Evolutionary conservation across 179 eudicot genomes (phyloP).

Genomic region (Vitellaria paradoxa): DNA sequence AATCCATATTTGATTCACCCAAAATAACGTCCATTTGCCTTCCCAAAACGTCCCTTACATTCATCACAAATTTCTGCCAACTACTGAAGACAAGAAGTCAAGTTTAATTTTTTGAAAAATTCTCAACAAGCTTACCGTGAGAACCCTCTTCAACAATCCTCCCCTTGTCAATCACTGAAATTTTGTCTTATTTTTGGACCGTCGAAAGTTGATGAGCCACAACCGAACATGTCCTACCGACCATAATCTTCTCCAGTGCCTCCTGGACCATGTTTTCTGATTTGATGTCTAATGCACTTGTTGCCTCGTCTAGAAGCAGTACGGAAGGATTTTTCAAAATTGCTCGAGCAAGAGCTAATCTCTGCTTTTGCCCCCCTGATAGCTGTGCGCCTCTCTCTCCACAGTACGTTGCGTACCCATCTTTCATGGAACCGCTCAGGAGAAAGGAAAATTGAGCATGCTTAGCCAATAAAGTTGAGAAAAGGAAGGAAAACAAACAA

Average conservation of each 20-base stretch:
- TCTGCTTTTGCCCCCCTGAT: slow-evolving; percentile 15
- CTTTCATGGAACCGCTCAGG: slow-evolving; percentile 7
- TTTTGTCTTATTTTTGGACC: neutral
- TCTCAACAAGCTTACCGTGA: too few relatives aligned
- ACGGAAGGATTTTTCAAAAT: slow-evolving; percentile 5
- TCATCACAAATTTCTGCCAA: too few relatives aligned
- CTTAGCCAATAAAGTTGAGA: neutral
- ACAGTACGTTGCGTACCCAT: slow-evolving; percentile 5
- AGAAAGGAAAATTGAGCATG: neutral
- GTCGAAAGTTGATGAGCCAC: slow-evolving; percentile 12
- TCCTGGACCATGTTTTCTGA: slow-evolving; percentile 4
- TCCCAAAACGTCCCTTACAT: too few relatives aligned
- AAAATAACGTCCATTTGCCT: too few relatives aligned
- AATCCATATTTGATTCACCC: too few relatives aligned
- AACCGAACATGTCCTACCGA: slow-evolving; percentile 9
- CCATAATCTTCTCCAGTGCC: slow-evolving; percentile 15
- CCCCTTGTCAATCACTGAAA: slow-evolving; percentile 7
- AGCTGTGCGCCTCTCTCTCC: slow-evolving; percentile 13
- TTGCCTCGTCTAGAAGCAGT: slow-evolving; percentile 11
- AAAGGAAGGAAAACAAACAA: neutral
- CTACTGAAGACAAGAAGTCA: too few relatives aligned
- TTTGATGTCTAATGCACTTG: slow-evolving; percentile 8
- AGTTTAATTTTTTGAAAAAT: too few relatives aligned
- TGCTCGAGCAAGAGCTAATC: slow-evolving; percentile 11
- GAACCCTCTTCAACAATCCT: slow-evolving; percentile 16